Base-by-base conservation (phyloP, 306 rosid species). In the Cajanus cajan region DNA sequence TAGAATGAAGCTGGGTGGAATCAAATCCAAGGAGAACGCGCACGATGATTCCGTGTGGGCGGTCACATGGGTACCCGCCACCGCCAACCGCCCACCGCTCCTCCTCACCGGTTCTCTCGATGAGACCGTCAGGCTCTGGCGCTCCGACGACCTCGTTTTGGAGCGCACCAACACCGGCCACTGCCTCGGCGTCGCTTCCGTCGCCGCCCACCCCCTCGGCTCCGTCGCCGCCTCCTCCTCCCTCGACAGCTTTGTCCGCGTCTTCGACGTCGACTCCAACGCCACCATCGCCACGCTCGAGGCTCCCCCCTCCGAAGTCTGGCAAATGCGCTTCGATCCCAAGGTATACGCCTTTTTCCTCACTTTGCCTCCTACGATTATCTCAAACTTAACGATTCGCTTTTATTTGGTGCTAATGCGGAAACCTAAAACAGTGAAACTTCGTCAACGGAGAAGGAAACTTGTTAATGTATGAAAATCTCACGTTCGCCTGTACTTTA, bases 31-130 rank as follows among this genome's bases (percentile, higher is more conserved):
- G 12, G 98, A 94, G 34, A 89, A 85, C 78, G 94, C 97, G 4
- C 98, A 94, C 83, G 97, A 90, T 4, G 98, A 94, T 80, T 94
- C 98, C 2, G 93, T 94, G 6, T 94, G 97, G 98, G 93, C 97
- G 1, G 95, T 86, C 5, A 89, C 97, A 14, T 94, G 98, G 98
- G 95, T 87, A 0, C 97, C 98, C 24, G 91, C 90, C 22, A 90
- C 98, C 25, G 96, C 87, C 1, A 63, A 80, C 69, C 87, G 97
- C 47, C 84, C 95, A 1, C 87, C 98, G 28, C 77, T 94, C 33
- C 83, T 94, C n/a, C 88, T 94, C 12, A 94, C 98, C 21, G 98
- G 98, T 12, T 90, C 98, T 0, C 95, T 95, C 13, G 98, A 95
- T 78, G 98, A 95, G 87, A 88, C 97, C 4, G 98, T 95, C n/a